phyloP scores from a whole-genome alignment of 1,284 basidiomycete genomes.

The Tylopilus sp. region DNA sequence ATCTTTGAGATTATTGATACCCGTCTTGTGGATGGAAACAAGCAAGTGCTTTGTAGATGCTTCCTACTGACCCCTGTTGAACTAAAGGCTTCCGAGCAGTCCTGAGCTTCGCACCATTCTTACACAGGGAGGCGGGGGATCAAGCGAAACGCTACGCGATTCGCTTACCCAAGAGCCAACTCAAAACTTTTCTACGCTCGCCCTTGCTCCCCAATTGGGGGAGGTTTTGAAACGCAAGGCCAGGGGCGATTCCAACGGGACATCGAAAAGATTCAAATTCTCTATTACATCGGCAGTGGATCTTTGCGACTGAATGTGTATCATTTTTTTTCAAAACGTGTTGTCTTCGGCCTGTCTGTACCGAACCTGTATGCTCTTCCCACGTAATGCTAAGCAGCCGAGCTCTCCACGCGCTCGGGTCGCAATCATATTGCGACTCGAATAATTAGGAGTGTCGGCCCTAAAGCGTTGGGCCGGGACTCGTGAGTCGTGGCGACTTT shows the following conservation, averaged over 20 bases:
- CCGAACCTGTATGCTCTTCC: not conserved
- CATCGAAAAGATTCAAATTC: slow-evolving; percentile 52
- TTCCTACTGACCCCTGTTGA: not conserved
- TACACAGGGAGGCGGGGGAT: not conserved
- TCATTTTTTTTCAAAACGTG: not conserved
- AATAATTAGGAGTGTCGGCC: slow-evolving; percentile 20
- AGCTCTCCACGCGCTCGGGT: not conserved
- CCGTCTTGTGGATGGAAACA: slow-evolving; percentile 29
- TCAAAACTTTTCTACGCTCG: slow-evolving; percentile 29
- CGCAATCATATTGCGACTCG: too few relatives aligned
- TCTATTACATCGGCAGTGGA: slow-evolving; percentile 54
- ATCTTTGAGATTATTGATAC: slow-evolving; percentile 10
- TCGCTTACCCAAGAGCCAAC: slow-evolving; percentile 56
- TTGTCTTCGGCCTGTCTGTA: not conserved
- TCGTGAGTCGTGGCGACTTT: not conserved
- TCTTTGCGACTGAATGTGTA: slow-evolving; percentile 47
- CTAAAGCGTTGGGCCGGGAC: slow-evolving; percentile 20
- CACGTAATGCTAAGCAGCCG: not conserved
- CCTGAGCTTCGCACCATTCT: not conserved
- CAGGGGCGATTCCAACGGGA: slow-evolving; percentile 24
- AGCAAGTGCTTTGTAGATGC: slow-evolving; percentile 3
- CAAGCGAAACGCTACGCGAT: slow-evolving; percentile 13
- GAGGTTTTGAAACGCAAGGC: slow-evolving; percentile 33
- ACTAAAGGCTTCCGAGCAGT: slow-evolving; percentile 6
- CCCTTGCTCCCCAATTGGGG: slow-evolving; percentile 14